phyloP scores from a whole-genome alignment of 2,329 filamentous ascomycete genomes.

The Blastomyces silverae region DNA sequence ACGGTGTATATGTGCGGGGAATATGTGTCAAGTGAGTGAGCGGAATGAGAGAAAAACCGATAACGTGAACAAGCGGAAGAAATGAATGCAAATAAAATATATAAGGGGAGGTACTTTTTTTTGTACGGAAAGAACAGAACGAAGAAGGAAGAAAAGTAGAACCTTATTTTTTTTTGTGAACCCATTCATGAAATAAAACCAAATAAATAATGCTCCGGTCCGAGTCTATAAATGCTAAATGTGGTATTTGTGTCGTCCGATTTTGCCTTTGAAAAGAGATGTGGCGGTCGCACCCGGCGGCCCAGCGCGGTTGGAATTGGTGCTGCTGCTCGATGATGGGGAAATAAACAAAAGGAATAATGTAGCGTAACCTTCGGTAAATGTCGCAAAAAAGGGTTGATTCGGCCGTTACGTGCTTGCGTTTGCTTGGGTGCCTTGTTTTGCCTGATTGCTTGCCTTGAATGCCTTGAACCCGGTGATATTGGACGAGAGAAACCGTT shows the following conservation, averaged over 20 bases:
- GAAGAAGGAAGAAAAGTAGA: background rate
- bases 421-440: background rate
- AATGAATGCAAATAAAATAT: too few species aligned
- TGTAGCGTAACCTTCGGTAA: conserved; percentile 6
- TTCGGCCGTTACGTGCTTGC: too few species aligned
- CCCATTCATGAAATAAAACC: conserved; percentile 1
- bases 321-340: background rate
- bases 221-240: conserved; percentile 23
- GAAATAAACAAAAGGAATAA: conserved; percentile 8
- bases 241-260: conserved; percentile 14
- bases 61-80: too few species aligned
- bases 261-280: conserved; percentile 15
- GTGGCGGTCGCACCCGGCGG: conserved; percentile 17
- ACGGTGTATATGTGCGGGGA: background rate
- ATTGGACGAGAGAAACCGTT: background rate
- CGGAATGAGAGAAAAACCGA: too few species aligned
- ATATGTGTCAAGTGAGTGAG: too few species aligned
- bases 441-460: background rate
- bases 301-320: conserved; percentile 18
- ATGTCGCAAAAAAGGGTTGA: background rate
- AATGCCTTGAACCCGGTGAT: background rate
- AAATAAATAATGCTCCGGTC: conserved; percentile 19
- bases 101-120: too few species aligned
- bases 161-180: background rate
- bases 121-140: background rate